Conservation (phyloP, 768 basidiomycete species). For the Termitomyces sp. region DNA sequence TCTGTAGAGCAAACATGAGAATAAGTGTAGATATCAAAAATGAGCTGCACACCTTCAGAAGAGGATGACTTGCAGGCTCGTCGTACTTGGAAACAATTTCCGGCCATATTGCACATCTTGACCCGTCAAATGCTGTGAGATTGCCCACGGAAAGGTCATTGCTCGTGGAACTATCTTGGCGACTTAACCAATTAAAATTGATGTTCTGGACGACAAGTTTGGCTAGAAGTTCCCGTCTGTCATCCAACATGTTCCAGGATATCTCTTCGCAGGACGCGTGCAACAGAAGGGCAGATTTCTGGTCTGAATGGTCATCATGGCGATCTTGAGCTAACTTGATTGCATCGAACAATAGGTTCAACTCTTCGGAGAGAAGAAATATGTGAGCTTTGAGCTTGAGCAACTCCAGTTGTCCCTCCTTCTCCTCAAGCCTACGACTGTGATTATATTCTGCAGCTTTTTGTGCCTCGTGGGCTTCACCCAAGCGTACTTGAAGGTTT, state of each 20-base stretch:
- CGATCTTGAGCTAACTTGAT: constrained; percentile 81
- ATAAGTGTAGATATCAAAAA: background rate
- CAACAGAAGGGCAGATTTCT: constrained; percentile 76
- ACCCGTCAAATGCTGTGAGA: constrained; percentile 82
- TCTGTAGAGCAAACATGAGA: constrained; percentile 29
- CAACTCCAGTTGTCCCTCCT: constrained; percentile 48
- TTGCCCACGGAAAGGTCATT: constrained; percentile 73
- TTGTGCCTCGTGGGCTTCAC: constrained; percentile 55
- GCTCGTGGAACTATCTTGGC: constrained; percentile 83
- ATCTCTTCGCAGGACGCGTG: constrained; percentile 83
- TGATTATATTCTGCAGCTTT: constrained; percentile 33
- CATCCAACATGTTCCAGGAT: constrained; percentile 88
- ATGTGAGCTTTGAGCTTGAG: constrained; percentile 71
- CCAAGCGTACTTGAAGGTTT: constrained; percentile 68
- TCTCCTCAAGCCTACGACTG: constrained; percentile 31
- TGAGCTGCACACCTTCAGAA: constrained; percentile 52
- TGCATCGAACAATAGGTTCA: constrained; percentile 81
- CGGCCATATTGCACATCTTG: constrained; percentile 75
- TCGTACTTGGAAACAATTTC: constrained; percentile 83
- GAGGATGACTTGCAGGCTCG: constrained; percentile 63
- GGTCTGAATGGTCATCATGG: constrained; percentile 56
- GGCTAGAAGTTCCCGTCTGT: constrained; percentile 64
- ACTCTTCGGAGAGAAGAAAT: constrained; percentile 67
- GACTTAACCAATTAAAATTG: constrained; percentile 77
- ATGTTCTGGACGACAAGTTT: constrained; percentile 82